Evolutionary conservation across 1,139 yeast genomes (phyloP), one percentile per base, ranked within the genome.

Genomic region (Saccharomyces pastorianus): DNA sequence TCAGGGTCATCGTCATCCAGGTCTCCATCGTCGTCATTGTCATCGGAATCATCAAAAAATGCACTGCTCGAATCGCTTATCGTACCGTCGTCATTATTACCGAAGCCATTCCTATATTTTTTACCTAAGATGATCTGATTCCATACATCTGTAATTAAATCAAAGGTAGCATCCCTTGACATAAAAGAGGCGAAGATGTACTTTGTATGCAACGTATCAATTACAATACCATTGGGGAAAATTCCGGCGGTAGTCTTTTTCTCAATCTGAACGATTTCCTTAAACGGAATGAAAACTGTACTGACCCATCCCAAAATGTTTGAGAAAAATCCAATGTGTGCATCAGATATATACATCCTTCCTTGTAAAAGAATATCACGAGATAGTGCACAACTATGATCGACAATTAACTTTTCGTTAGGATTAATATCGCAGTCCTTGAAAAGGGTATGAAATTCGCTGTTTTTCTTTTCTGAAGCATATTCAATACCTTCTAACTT

Each of bases 261-360:
- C 63, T 84, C 90, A 48, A 86, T 79, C 62, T 83, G 85, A 23
- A 84, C 80, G 46, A 86, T 83, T 61, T 85, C 90, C 57, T 78
- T 82, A 51, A 85, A 74, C 0, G 90, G 87, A 6, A 86, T 80
- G n/a, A 78, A 68, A 29, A 85, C 66, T 58, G 82, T 81, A 6
- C 90, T 85, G 0, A 83, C 84, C 81, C 88, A 82, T 0, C 93
- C 93, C 54, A 86, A 72, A 54, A 86, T 83, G 61, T 85, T 85
- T 0, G 90, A 83, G 59, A 84, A 84, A 71, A 86, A 86, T 58
- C 87, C 81, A 14, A 85, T 70, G 60, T 78, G 79, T 52, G 75
- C 75, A 56, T 81, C 83, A 53, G 85, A 78, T 13, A 86, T 71
- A 65, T 82, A 85, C 73, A 86, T 70, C 60, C 83, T 76, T 6